Conservation (phyloP, 345 rosid species). For the sweet orange (Citrus sinensis) region DNA sequence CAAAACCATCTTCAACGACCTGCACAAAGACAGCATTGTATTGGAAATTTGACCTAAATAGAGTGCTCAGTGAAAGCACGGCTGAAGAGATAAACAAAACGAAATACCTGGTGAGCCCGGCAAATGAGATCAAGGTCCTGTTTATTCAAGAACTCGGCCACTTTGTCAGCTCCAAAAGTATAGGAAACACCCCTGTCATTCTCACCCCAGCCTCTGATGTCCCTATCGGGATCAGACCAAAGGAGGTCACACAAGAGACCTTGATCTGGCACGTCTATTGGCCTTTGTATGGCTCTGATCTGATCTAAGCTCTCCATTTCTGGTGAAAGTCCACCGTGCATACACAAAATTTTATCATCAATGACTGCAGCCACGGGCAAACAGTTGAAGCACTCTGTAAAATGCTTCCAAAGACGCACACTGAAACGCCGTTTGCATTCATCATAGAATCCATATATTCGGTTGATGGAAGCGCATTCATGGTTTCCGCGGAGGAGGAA, state of each 20-base stretch:
- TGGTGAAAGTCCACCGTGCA: conserved; percentile 48
- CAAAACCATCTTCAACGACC: conserved; percentile 54
- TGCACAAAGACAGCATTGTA: conserved; percentile 6
- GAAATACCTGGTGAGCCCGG: conserved; percentile 47
- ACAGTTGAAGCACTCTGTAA: conserved; percentile 54
- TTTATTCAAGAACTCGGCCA: conserved; percentile 43
- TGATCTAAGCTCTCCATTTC: conserved; percentile 38
- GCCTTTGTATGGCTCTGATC: conserved; percentile 39
- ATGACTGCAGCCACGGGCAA: conserved; percentile 43
- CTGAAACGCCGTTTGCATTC: conserved; percentile 56
- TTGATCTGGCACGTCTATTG: conserved; percentile 42
- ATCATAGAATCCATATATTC: conserved; percentile 53
- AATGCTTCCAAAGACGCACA: conserved; percentile 48
- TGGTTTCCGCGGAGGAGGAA: conserved; percentile 54
- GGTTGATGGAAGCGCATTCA: conserved; percentile 52
- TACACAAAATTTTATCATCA: conserved; percentile 43
- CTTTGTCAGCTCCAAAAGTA: conserved; percentile 47
- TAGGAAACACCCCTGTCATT: conserved; percentile 52
- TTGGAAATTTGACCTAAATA: neutral
- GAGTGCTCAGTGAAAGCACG: neutral
- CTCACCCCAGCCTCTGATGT: conserved; percentile 46
- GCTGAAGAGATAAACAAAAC: neutral
- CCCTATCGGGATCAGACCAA: conserved; percentile 49
- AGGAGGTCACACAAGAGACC: conserved; percentile 50
- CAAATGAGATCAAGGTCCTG: conserved; percentile 48